Evolutionary conservation across 495 filamentous ascomycete species (phyloP).

Genomic region (Hypomontagnella submonticulosa): DNA sequence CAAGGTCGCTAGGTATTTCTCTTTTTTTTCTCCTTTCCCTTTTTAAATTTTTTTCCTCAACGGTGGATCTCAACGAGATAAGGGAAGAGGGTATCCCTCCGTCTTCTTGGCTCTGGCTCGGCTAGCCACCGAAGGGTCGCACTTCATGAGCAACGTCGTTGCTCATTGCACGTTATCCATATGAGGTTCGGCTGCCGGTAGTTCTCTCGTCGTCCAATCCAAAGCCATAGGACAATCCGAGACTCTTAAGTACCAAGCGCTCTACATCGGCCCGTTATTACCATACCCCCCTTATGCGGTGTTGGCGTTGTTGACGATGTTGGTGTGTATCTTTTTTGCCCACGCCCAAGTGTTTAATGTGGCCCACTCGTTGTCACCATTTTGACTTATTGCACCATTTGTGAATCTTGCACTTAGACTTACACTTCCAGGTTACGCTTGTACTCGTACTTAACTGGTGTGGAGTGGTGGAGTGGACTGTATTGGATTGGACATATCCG

Average conservation of each 20-base stretch:
- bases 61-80: conserved; percentile 39
- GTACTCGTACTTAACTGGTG: too few relatives aligned
- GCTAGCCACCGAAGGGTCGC: conserved; percentile 34
- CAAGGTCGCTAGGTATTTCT: conserved; percentile 34
- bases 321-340: conserved; percentile 11
- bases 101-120: conserved; percentile 22
- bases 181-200: conserved; percentile 42
- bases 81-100: conserved; percentile 7
- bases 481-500: conserved; percentile 15
- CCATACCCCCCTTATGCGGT: conserved; percentile 10
- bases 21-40: conserved; percentile 27
- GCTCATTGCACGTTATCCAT: conserved; percentile 43
- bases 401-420: conserved; percentile 4
- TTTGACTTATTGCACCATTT: conserved; percentile 26
- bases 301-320: conserved; percentile 8
- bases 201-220: conserved; percentile 40
- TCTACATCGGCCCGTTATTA: conserved; percentile 43
- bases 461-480: neutral
- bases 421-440: too few relatives aligned
- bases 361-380: conserved; percentile 42
- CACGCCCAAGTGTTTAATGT: conserved; percentile 11
- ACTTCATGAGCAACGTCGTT: conserved; percentile 37
- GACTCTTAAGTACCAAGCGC: conserved; percentile 24
- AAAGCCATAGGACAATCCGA: conserved; percentile 21
- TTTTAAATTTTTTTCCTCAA: conserved; percentile 26